Evolutionary conservation across 1,284 basidiomycete genomes (phyloP).

Genomic region (Pseudozyma pruni): DNA sequence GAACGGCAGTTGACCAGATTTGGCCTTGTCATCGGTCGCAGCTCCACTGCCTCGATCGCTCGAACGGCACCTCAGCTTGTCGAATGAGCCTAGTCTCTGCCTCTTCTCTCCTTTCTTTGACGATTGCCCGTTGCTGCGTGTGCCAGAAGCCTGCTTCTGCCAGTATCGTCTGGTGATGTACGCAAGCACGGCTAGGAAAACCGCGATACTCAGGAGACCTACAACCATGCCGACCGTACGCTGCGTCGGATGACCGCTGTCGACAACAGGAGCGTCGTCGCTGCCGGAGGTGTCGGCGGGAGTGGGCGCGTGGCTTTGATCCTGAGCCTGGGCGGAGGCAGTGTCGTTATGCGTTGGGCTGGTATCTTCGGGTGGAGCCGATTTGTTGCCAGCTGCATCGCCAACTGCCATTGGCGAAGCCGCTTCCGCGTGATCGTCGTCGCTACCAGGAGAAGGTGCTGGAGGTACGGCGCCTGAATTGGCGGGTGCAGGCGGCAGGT

Average conservation of each 20-base stretch:
- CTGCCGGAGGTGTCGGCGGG: background rate
- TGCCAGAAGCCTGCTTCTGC: background rate
- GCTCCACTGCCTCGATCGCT: background rate
- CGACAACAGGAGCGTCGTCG: background rate
- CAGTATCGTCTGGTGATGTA: conserved; percentile 15
- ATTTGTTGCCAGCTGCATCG: no score
- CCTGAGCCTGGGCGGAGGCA: background rate
- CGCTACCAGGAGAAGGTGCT: background rate
- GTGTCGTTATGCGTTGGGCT: conserved; percentile 22
- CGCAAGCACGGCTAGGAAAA: background rate
- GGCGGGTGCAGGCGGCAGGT: background rate
- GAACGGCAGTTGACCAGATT: conserved; percentile 10
- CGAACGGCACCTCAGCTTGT: background rate
- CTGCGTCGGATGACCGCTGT: background rate
- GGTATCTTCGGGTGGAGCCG: background rate
- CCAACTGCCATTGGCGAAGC: no score
- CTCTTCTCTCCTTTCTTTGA: no score
- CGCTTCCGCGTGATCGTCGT: background rate
- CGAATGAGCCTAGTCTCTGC: conserved; percentile 18
- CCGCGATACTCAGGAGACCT: background rate
- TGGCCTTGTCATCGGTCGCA: conserved; percentile 1
- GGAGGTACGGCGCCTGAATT: background rate
- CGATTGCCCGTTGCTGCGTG: background rate
- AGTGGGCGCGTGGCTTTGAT: background rate
- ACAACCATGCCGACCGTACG: conserved; percentile 2